A percentile compares a stretch with the other conserved stretches of the same genome.
Evolutionary conservation across 2,329 filamentous ascomycete species (phyloP).

Genomic region (Neopestalotiopsis sp.): DNA sequence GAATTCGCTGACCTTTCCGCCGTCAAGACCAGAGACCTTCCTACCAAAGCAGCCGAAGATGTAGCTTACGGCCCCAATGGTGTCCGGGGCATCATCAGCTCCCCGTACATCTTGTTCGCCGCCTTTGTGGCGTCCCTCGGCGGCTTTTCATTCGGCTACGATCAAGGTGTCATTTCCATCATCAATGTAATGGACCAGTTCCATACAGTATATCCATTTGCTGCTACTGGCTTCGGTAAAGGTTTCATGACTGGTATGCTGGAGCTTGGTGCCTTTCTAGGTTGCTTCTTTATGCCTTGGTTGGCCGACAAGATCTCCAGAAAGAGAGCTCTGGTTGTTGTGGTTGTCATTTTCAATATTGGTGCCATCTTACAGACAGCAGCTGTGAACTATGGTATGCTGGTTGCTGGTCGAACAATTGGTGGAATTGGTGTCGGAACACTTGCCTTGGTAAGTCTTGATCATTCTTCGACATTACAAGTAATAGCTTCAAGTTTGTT

Average conservation of each 20-base stretch:
- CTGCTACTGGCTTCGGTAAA: slow-evolving; percentile 39
- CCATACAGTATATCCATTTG: slow-evolving; percentile 39
- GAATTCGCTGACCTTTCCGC: slow-evolving; percentile 1
- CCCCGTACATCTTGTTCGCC: slow-evolving; percentile 44
- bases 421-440: slow-evolving; percentile 37
- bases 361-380: slow-evolving; percentile 46
- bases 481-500: background rate
- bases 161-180: slow-evolving; percentile 42
- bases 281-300: slow-evolving; percentile 38
- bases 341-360: slow-evolving; percentile 43
- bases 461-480: background rate
- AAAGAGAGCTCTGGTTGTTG: slow-evolving; percentile 46
- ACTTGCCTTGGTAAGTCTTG: slow-evolving; percentile 22
- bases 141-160: slow-evolving; percentile 52
- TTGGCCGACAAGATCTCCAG: slow-evolving; percentile 47
- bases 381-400: slow-evolving; percentile 28
- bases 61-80: background rate
- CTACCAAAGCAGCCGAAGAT: background rate
- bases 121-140: slow-evolving; percentile 47
- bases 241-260: slow-evolving; percentile 50
- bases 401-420: slow-evolving; percentile 34
- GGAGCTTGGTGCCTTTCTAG: slow-evolving; percentile 44
- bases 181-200: slow-evolving; percentile 52
- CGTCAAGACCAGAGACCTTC: slow-evolving; percentile 1
- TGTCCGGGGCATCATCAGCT: background rate